phyloP scores from a whole-genome alignment of 768 basidiomycete genomes.

The Favolaschia claudopus region DNA sequence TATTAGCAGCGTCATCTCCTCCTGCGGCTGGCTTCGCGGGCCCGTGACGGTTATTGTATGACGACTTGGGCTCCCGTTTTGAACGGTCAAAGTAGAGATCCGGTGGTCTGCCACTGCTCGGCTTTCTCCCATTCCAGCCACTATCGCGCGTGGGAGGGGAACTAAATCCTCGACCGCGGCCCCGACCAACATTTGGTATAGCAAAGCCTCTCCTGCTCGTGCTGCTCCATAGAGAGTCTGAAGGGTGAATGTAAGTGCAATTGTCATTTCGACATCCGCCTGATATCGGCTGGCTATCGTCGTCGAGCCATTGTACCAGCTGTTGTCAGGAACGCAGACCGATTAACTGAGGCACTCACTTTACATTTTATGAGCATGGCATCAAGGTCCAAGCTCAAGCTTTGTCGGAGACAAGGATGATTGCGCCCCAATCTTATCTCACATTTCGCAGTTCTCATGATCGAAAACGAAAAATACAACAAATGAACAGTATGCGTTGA shows the following conservation, averaged over 20 bases:
- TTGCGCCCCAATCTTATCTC: background rate
- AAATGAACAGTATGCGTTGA: too few relatives aligned
- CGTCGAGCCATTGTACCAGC: constrained; percentile 25
- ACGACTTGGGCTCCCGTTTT: background rate
- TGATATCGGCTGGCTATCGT: constrained; percentile 1
- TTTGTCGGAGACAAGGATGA: too few relatives aligned
- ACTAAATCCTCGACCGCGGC: constrained; percentile 3
- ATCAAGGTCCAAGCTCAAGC: too few relatives aligned
- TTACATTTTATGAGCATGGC: too few relatives aligned
- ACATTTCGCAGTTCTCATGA: background rate
- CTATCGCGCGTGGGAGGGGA: constrained; percentile 3
- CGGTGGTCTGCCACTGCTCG: background rate
- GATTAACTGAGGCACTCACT: too few relatives aligned
- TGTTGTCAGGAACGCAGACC: too few relatives aligned
- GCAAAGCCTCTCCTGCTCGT: background rate
- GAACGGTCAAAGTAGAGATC: constrained; percentile 10
- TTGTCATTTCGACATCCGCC: background rate
- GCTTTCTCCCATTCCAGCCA: constrained; percentile 3
- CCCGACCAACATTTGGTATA: background rate
- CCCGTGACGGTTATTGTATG: too few relatives aligned
- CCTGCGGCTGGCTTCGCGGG: too few relatives aligned
- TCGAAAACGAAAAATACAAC: constrained; percentile 21
- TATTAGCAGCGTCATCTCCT: too few relatives aligned
- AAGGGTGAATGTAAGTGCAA: constrained; percentile 18
- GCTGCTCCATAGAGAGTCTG: background rate